Conservation (phyloP, 2,329 filamentous ascomycete species). For the Pseudopyricularia javanii region DNA sequence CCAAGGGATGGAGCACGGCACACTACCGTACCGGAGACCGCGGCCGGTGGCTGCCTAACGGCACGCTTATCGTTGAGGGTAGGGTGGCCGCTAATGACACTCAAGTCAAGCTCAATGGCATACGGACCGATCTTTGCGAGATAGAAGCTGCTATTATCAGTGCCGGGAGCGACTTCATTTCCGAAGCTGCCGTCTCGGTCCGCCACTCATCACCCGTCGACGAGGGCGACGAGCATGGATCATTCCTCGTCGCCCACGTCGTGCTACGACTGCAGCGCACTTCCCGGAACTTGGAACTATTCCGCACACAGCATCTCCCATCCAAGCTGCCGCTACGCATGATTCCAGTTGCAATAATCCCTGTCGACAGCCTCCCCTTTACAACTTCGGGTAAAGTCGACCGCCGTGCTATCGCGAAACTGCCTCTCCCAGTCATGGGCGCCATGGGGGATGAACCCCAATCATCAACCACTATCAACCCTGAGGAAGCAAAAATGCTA, state of each 20-base stretch:
- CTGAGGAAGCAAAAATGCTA: not conserved
- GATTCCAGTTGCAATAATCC: not conserved
- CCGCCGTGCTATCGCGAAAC: not conserved
- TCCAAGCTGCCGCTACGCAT: not conserved
- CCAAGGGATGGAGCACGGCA: not conserved
- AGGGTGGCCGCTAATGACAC: conserved; percentile 25
- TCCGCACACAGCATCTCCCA: not conserved
- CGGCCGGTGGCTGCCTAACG: conserved; percentile 6
- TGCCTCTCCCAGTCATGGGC: not conserved
- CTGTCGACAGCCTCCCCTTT: not conserved
- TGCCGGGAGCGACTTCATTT: not conserved
- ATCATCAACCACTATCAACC: not conserved
- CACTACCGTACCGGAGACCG: not conserved
- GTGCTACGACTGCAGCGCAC: not conserved
- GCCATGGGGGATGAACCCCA: not conserved
- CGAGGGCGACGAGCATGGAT: not conserved
- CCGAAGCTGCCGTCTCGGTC: not conserved
- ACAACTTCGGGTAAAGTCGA: not conserved
- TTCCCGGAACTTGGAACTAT: not conserved
- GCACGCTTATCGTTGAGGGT: conserved; percentile 20
- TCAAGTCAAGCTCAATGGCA: conserved; percentile 27
- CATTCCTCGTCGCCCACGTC: not conserved
- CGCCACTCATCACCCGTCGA: not conserved
- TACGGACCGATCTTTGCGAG: not conserved
- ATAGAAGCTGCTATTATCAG: not conserved